Base-by-base conservation (phyloP, 345 rosid genomes). In the Lenwebbia sp. region DNA sequence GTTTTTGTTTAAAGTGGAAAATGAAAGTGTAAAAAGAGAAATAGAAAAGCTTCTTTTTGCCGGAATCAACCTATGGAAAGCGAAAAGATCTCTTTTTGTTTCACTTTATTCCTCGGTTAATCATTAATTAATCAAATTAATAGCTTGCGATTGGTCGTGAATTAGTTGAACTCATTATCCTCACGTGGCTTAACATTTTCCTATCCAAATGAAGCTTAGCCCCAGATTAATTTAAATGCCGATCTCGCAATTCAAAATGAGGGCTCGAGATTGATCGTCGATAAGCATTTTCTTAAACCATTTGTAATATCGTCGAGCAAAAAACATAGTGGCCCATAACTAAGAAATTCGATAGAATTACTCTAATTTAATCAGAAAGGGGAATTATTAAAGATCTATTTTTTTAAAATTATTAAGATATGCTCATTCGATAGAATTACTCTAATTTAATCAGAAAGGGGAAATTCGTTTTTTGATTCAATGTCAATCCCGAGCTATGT, bases 231-330 rank as follows among this genome's bases (percentile, higher is more conserved):
- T 70, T 9, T 8, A 3, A 19, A 19, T 0, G 0, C 5, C 3
- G 11, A 30, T 17, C 0, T 10, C 25, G 5, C 26, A 5, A 37
- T 33, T 33, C 0, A 70, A 13, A 22, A 37, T 10, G 19, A 37
- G 7, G 8, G 2, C 21, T 10, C 10, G 26, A 70, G 40, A 70
- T 19, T 17, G 0, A 0, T 17, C 4, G 2, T 13, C 5, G 5
- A 33, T 19, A 50, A 50, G 4, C 4, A 50, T 50, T 62, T 62
- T 7, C 2, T 0, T 28, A 4, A 14, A 54, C 17, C 7, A 7
- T 53, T 6, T 53, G 22, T 6, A 6, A 5, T 60, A 28, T 65
- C 11, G 21, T 30, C 1, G 10, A 9, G 7, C 11, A 37, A 33
- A 70, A 17, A 37, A 19, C 6, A 33, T 1, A 19, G 1, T 0